These are phyloP conservation scores for Oropetium thomaeum DNA, from an alignment of 176 grass and related monocot species.

Conservation along the genomic window DNA sequence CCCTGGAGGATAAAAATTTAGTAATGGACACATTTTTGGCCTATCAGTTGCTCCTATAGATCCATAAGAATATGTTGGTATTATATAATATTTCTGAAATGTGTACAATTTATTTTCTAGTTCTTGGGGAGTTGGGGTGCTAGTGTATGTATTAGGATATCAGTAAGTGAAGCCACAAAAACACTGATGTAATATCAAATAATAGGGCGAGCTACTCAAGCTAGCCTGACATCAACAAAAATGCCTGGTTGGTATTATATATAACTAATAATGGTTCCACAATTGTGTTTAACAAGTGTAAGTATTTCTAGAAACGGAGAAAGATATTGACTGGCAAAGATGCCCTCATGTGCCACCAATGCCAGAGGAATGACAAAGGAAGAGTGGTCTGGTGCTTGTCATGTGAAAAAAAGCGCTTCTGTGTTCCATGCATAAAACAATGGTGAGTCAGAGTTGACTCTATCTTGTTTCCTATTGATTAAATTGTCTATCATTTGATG, in stretches of 20 bases:
- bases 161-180: conserved; percentile 17
- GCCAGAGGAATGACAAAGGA: conserved; percentile 56
- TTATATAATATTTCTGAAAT: background rate
- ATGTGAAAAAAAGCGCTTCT: conserved; percentile 58
- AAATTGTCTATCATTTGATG: background rate
- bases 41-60: conserved; percentile 1
- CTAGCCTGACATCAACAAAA: background rate
- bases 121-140: background rate
- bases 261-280: background rate
- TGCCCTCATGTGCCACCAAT: conserved; percentile 72
- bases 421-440: conserved; percentile 46
- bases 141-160: background rate
- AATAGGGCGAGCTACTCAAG: conserved; percentile 15
- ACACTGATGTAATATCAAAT: background rate
- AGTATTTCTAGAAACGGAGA: conserved; percentile 24
- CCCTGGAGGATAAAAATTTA: too few relatives aligned
- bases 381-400: conserved; percentile 50
- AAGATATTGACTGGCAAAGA: conserved; percentile 38
- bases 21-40: background rate
- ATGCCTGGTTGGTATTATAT: background rate
- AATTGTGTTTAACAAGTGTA: background rate
- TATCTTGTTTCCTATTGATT: background rate
- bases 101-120: background rate
- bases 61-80: background rate
- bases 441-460: conserved; percentile 35